Percentiles rank a stretch among this genome's conserved stretches.
These are phyloP conservation scores for Maudiozyma bulderi DNA, from an alignment of 805 yeast genomes.

Conservation along the genomic window DNA sequence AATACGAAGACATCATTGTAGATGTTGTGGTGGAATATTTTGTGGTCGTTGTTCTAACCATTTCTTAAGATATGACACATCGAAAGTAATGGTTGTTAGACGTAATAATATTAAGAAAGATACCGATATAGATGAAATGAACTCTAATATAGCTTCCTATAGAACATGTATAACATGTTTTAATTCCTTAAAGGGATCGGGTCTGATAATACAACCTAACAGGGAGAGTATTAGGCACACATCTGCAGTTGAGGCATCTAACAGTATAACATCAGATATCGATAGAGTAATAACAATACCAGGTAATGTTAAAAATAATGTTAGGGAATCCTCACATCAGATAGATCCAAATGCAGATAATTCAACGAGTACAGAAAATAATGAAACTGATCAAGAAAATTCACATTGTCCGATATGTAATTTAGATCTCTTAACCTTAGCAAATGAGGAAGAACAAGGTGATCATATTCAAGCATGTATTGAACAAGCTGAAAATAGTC, in stretches of 20 bases:
- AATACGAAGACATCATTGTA: constrained; percentile 57
- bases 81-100: constrained; percentile 20
- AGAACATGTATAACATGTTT: constrained; percentile 52
- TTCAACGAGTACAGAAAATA: background rate
- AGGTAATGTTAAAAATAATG: constrained; percentile 1
- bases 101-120: constrained; percentile 2
- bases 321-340: background rate
- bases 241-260: too few relatives aligned
- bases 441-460: constrained; percentile 10
- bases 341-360: background rate
- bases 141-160: constrained; percentile 19
- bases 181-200: constrained; percentile 11
- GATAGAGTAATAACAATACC: background rate
- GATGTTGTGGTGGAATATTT: constrained; percentile 58
- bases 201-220: background rate
- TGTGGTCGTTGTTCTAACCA: constrained; percentile 34
- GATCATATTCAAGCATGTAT: constrained; percentile 70
- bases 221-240: background rate
- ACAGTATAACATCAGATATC: background rate
- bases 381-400: constrained; percentile 4
- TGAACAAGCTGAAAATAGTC: constrained; percentile 40
- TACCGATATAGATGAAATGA: background rate
- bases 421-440: constrained; percentile 1
- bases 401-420: constrained; percentile 35
- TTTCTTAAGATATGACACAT: constrained; percentile 22